These are phyloP conservation scores for Arachnomyces sp. DNA, from an alignment of 2,329 filamentous ascomycete species.

Conservation along the genomic window DNA sequence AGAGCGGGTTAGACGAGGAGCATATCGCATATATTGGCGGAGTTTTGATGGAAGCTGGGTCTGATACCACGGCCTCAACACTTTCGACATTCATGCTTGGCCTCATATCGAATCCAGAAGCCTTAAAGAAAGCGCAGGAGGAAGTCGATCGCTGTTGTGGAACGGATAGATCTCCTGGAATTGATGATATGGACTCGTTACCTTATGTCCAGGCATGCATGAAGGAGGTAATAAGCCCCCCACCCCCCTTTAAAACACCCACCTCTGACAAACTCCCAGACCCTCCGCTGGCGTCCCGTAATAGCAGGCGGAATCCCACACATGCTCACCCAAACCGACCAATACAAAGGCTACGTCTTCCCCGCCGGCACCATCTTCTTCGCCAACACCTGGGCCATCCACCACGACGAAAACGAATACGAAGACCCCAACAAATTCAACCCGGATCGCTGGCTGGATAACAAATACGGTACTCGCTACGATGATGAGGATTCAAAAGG, in stretches of 20 bases:
- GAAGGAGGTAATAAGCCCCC: not conserved
- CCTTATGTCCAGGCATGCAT: not conserved
- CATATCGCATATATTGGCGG: conserved; percentile 8
- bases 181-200: not conserved
- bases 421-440: conserved; percentile 14
- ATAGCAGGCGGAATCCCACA: conserved; percentile 16
- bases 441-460: conserved; percentile 20
- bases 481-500: conserved; percentile 1
- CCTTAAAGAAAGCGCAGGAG: not conserved
- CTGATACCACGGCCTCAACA: conserved; percentile 17
- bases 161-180: not conserved
- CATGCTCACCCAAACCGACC: conserved; percentile 15
- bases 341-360: conserved; percentile 16
- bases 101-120: conserved; percentile 4
- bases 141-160: conserved; percentile 1
- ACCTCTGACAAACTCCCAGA: conserved; percentile 8
- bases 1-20: conserved; percentile 4
- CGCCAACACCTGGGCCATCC: conserved; percentile 15
- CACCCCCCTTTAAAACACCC: not conserved
- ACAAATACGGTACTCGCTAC: not conserved
- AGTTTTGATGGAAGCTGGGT: conserved; percentile 17
- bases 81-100: conserved; percentile 14
- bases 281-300: conserved; percentile 12
- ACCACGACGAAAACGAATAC: conserved; percentile 14
- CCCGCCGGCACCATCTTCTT: conserved; percentile 16